These are phyloP conservation scores for Lactifluus hygrophoroides DNA, from an alignment of 768 basidiomycete genomes.

Conservation along the genomic window DNA sequence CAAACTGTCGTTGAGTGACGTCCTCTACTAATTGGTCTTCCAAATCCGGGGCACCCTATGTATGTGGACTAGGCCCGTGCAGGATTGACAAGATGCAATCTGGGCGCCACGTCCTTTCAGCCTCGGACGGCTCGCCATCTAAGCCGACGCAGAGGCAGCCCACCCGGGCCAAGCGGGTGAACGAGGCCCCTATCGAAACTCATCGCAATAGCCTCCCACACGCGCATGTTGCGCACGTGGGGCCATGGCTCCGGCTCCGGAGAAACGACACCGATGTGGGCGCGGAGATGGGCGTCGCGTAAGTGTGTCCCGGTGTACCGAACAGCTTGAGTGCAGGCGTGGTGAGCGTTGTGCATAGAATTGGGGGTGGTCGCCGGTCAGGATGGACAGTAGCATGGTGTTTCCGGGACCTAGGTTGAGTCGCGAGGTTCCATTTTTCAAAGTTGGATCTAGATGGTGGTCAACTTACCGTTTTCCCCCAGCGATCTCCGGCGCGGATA, in stretches of 20 bases:
- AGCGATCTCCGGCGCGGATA: constrained; percentile 72
- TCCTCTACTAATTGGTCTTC: constrained; percentile 22
- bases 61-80: constrained; percentile 48
- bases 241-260: constrained; percentile 95
- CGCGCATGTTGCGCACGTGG: constrained; percentile 52
- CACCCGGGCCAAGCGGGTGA: constrained; percentile 32
- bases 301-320: constrained; percentile 48
- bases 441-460: not conserved
- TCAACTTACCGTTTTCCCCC: constrained; percentile 78
- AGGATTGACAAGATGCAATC: constrained; percentile 50
- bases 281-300: constrained; percentile 60
- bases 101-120: constrained; percentile 33
- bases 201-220: constrained; percentile 75
- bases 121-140: constrained; percentile 31
- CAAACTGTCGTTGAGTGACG: constrained; percentile 49
- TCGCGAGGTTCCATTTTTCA: not conserved
- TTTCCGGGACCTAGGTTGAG: constrained; percentile 72
- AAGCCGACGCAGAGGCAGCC: constrained; percentile 44
- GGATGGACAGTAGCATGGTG: constrained; percentile 81
- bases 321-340: constrained; percentile 47
- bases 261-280: constrained; percentile 68
- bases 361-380: constrained; percentile 93
- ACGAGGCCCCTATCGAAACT: constrained; percentile 84
- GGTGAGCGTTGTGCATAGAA: constrained; percentile 63
- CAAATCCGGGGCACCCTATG: constrained; percentile 31